Percentiles rank a stretch among this genome's conserved stretches.
These are phyloP conservation scores for Rutstroemia sp. DNA, from an alignment of 2,329 filamentous ascomycete species.

Conservation along the genomic window DNA sequence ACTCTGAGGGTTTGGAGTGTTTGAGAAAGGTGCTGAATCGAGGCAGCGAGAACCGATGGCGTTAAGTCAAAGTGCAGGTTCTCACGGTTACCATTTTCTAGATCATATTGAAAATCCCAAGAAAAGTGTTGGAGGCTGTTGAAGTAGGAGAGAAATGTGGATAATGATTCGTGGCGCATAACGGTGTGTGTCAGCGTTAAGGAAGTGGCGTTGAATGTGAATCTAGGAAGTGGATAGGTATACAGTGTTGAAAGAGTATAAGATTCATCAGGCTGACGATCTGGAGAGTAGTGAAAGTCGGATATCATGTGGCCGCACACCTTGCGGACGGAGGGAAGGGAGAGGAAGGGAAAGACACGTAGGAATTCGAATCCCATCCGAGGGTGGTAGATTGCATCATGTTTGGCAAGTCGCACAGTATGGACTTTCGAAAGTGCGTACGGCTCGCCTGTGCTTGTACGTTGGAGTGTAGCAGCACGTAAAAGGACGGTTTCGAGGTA, in stretches of 20 bases:
- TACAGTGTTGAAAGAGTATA: constrained; percentile 1
- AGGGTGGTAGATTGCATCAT: neutral
- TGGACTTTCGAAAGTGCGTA: neutral
- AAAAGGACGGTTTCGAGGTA: constrained; percentile 7
- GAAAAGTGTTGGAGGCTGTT: neutral
- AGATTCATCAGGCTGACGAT: neutral
- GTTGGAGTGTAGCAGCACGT: neutral
- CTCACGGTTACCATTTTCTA: neutral
- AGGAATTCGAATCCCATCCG: constrained; percentile 5
- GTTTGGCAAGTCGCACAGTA: neutral
- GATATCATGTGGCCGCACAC: constrained; percentile 5
- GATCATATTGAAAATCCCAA: neutral
- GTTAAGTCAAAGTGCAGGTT: neutral
- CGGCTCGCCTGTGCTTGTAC: neutral
- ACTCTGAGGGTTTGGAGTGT: neutral
- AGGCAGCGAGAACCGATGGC: neutral
- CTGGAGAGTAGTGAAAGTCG: neutral
- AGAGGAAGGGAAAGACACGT: neutral
- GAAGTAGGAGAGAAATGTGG: neutral
- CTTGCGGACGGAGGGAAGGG: neutral
- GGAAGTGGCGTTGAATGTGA: neutral
- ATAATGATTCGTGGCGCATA: neutral
- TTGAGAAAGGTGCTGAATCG: neutral
- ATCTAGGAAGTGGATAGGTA: neutral
- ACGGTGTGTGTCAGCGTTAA: constrained; percentile 1